Conservation (phyloP, 768 basidiomycete species). For the Boletus reticuloceps region DNA sequence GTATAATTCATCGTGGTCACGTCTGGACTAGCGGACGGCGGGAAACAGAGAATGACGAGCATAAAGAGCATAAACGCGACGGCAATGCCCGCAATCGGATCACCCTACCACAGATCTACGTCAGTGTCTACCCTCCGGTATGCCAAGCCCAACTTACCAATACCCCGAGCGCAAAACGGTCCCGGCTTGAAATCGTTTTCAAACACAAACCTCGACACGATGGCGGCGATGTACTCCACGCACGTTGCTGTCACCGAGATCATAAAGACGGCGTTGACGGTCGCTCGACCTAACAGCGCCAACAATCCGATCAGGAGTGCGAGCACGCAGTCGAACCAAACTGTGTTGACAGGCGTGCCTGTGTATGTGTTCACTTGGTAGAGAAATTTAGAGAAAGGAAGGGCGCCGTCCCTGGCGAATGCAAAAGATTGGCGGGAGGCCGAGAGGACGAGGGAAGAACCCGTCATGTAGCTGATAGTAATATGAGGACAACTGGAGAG, state of each 20-base stretch:
- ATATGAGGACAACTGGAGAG: not conserved
- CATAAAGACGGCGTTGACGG: slow-evolving; percentile 56
- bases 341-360: slow-evolving; percentile 54
- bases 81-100: slow-evolving; percentile 49
- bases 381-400: slow-evolving; percentile 51
- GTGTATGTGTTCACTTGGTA: slow-evolving; percentile 51
- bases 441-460: slow-evolving; percentile 39
- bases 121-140: not conserved
- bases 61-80: slow-evolving; percentile 66
- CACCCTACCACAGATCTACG: slow-evolving; percentile 37
- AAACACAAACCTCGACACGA: slow-evolving; percentile 47
- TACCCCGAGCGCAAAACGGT: slow-evolving; percentile 42
- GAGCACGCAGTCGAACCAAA: slow-evolving; percentile 41
- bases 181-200: slow-evolving; percentile 44
- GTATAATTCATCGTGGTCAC: slow-evolving; percentile 57
- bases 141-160: slow-evolving; percentile 28
- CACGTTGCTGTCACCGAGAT: slow-evolving; percentile 41
- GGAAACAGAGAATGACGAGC: slow-evolving; percentile 55
- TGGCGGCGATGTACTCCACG: slow-evolving; percentile 43
- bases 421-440: slow-evolving; percentile 55
- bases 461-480: slow-evolving; percentile 41
- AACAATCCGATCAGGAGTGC: not conserved
- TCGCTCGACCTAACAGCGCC: slow-evolving; percentile 11
- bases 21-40: not conserved
- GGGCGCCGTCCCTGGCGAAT: slow-evolving; percentile 55